Base-by-base conservation (phyloP, 495 filamentous ascomycete genomes). In the Xylaria bambusicola region DNA sequence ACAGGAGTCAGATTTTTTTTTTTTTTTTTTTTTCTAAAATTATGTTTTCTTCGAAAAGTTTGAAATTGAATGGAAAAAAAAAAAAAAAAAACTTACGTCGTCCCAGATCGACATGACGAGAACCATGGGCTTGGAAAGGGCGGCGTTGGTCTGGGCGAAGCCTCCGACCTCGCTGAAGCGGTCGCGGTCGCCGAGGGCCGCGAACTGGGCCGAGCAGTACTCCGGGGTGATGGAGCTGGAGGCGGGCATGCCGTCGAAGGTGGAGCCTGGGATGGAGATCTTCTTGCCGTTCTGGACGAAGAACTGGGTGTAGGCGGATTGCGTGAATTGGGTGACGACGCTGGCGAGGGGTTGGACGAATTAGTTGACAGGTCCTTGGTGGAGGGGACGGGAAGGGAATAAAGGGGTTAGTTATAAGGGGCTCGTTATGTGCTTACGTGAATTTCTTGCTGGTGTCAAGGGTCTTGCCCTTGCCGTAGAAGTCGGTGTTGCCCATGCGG, bases 71-170 rank as follows among this genome's bases (percentile, higher is more conserved):
- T n/a, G 27, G 41, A 27, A 20, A 9, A 38, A 35, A 23, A 51
- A 31, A 53, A 15, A 13, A 38, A 15, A 3, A 38, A 13, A 3
- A 61, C 71, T 64, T 62, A 73, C 71, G 76, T 92, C 89, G 68
- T 90, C 87, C 88, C 89, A 92, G 66, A 91, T 66, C 60, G 82
- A 86, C 82, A 91, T 80, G 66, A 88, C 87, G n/a, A 92, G 81
- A 48, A 89, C 89, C 86, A 90, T 87, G 58, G 81, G 83, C 21
- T 76, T 44, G 15, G 66, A 71, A 26, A 90, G 67, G 20, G 78
- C 84, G 24, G 74, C 65, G 53, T 85, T 78, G 79, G 91, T 86
- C 47, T 74, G 70, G 13, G 62, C 59, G 51, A 88, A 67, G 29
- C 87, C 89, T 42, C 89, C 89, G 65, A 84, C 81, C 56, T 68